Evolutionary conservation across 2,329 filamentous ascomycete species (phyloP), one percentile per base, ranked within the genome.

Genomic region (Aspergillus latus): DNA sequence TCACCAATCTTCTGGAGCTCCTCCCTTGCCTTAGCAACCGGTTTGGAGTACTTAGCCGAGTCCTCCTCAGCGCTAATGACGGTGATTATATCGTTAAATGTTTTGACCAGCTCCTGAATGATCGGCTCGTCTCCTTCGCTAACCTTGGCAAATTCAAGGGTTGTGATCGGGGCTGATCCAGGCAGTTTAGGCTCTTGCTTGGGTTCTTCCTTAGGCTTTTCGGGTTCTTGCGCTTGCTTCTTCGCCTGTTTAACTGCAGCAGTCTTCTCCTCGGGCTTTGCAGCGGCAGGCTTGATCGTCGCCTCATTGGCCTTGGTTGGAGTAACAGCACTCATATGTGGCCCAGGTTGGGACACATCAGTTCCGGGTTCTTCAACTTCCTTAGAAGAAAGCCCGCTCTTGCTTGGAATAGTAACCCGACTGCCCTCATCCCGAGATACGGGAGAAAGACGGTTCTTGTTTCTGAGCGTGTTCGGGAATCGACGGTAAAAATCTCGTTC

Each of bases 81-180:
- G 7, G 90, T 87, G 70, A 99, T 96, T 66, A 99, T 88, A 74
- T 96, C 91, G 77, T 99, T 99, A 66, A 99, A 83, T 77, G 96
- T 93, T 78, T 90, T 93, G 58, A 96, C 91, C 5, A 99, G 81
- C 68, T 97, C 91, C 75, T 97, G 92, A 21, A 97, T 89, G 36
- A 96, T 83, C 29, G 90, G 89, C 71, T 97, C 93, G 58, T 87
- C 85, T 52, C 89, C 90, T 66, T 91, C 84, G 52, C 84, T 82
- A 26, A 95, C 83, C 50, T 83, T 83, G 57, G 97, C 78, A 59
- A 92, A 85, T 69, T 96, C 90, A 64, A 97, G 90, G 13, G 85
- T 84, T 59, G 86, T 68, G 21, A 87, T 78, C 44, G 87, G 83
- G 56, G 74, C 49, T 56, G 74, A 64, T 30, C 71, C 71, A 26